These are phyloP conservation scores for Ganoderma lucidum DNA, from an alignment of 1,284 basidiomycete species.

Conservation along the genomic window DNA sequence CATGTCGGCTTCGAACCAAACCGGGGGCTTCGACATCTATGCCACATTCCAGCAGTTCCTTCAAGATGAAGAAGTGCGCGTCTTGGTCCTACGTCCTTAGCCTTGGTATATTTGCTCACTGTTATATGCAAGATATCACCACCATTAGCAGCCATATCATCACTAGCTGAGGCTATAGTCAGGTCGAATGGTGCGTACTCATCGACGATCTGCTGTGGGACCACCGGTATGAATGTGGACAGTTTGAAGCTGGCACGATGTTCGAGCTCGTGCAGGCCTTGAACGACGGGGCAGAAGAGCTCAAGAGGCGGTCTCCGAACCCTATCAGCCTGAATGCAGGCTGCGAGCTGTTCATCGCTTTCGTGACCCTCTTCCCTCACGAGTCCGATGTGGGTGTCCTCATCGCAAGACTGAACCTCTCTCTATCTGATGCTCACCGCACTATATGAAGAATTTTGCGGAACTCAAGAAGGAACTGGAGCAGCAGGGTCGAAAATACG, in stretches of 20 bases:
- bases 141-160: slow-evolving; percentile 88
- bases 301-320: slow-evolving; percentile 75
- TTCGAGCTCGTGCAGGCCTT: slow-evolving; percentile 89
- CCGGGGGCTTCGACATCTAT: slow-evolving; percentile 59
- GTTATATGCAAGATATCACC: slow-evolving; percentile 69
- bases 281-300: slow-evolving; percentile 73
- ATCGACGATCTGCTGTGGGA: slow-evolving; percentile 17
- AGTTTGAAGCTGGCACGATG: slow-evolving; percentile 78
- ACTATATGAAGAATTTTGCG: slow-evolving; percentile 69
- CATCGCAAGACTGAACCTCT: slow-evolving; percentile 16
- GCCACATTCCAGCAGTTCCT: slow-evolving; percentile 63
- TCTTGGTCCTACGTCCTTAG: background rate
- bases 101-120: slow-evolving; percentile 15
- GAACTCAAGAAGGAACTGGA: slow-evolving; percentile 86
- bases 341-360: slow-evolving; percentile 89
- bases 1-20: slow-evolving; percentile 25
- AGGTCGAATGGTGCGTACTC: slow-evolving; percentile 68
- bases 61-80: slow-evolving; percentile 62
- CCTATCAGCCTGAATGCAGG: slow-evolving; percentile 91
- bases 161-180: slow-evolving; percentile 80
- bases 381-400: slow-evolving; percentile 71
- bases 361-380: slow-evolving; percentile 87
- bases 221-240: slow-evolving; percentile 29
- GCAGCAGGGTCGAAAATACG: slow-evolving; percentile 80
- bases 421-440: slow-evolving; percentile 23